Conservation (phyloP, 2,329 filamentous ascomycete genomes). For the Paecilomyces variotii region DNA sequence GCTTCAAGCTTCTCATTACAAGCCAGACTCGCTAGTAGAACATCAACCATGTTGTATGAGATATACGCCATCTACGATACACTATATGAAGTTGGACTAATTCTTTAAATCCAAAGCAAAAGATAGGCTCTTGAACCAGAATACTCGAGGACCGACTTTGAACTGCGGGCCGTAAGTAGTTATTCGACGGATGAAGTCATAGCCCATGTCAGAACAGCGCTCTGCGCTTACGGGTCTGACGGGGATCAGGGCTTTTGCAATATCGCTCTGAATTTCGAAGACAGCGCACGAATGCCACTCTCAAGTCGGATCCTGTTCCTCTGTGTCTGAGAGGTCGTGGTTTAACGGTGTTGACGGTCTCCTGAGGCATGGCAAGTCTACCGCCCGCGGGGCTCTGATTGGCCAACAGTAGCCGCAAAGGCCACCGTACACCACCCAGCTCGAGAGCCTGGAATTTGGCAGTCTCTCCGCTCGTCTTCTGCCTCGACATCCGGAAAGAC, state of each 20-base stretch:
- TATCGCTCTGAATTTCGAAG: background rate
- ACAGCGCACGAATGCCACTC: background rate
- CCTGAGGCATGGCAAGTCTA: slow-evolving; percentile 12
- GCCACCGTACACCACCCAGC: slow-evolving; percentile 30
- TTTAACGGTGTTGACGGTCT: background rate
- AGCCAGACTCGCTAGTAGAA: no score
- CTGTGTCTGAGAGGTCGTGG: background rate
- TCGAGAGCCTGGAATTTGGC: background rate
- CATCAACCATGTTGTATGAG: no score
- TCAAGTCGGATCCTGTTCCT: background rate
- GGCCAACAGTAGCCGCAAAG: slow-evolving; percentile 24
- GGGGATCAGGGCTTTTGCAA: background rate
- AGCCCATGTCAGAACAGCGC: background rate
- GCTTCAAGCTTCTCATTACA: no score
- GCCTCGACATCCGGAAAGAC: slow-evolving; percentile 9
- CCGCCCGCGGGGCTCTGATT: slow-evolving; percentile 20
- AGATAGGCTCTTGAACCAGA: background rate
- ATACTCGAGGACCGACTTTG: background rate
- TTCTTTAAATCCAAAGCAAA: background rate
- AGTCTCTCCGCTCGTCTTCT: slow-evolving; percentile 13
- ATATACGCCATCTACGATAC: no score
- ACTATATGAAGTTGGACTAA: no score
- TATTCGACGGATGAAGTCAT: background rate
- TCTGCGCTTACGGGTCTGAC: background rate
- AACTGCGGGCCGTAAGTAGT: background rate